Conservation (phyloP, 176 grass and related monocot species). For the Luzula sylvatica region DNA sequence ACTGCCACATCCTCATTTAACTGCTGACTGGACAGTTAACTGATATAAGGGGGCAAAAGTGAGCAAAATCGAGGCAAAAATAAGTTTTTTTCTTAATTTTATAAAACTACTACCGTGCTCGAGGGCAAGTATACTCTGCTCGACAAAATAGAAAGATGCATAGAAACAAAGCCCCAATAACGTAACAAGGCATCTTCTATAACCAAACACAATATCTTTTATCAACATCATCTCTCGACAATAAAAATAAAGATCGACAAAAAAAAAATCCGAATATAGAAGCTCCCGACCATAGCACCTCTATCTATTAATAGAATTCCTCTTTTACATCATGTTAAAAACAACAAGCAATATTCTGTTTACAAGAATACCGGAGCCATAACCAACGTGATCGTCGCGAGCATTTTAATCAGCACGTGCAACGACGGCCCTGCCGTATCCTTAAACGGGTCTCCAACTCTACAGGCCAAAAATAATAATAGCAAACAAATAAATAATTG, state of each 20-base stretch:
- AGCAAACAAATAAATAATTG: neutral
- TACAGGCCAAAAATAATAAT: slow-evolving; percentile 18
- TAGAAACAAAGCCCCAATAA: too few species aligned
- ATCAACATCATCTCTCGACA: slow-evolving; percentile 9
- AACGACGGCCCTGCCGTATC: slow-evolving; percentile 84
- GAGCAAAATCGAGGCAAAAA: too few species aligned
- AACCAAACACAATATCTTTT: slow-evolving; percentile 4
- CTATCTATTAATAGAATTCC: slow-evolving; percentile 16
- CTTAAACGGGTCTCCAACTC: slow-evolving; percentile 98
- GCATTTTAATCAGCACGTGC: slow-evolving; percentile 99
- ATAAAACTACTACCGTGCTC: too few species aligned
- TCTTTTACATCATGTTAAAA: slow-evolving; percentile 21
- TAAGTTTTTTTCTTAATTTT: too few species aligned
- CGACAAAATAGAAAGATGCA: too few species aligned
- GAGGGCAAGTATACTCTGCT: too few species aligned
- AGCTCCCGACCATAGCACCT: neutral
- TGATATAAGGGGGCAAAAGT: too few species aligned
- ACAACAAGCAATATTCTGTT: slow-evolving; percentile 10
- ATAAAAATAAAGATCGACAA: neutral
- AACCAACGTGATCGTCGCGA: slow-evolving; percentile 87
- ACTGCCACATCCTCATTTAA: too few species aligned
- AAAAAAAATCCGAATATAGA: slow-evolving; percentile 13
- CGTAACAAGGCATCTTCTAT: neutral
- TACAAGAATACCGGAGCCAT: slow-evolving; percentile 97
- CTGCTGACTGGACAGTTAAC: too few species aligned